Base-by-base conservation (phyloP, 2,329 filamentous ascomycete species). In the Colletotrichum truncatum region DNA sequence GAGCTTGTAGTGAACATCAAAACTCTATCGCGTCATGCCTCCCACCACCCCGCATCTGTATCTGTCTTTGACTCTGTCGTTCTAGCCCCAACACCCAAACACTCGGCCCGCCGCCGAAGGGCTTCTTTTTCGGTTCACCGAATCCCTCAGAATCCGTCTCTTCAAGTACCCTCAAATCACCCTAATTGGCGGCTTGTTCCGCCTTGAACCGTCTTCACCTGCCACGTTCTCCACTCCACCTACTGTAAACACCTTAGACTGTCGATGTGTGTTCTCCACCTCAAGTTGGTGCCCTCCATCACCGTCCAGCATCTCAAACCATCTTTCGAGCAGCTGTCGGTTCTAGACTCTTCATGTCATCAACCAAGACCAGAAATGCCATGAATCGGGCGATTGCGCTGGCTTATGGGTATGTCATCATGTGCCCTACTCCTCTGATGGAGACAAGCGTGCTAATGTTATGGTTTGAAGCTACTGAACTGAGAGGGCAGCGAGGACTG, bases 191-290 rank as follows among this genome's bases (percentile, higher is more conserved):
- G 14, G 48, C 39, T 64, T 43, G 3, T 26, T 28, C 32, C 34
- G 26, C 12, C 26, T 32, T 23, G 14, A 7, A 16, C 32, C 18
- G 48, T 41, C 61, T 10, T 58, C 56, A 60, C 48, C 32, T 61
- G 56, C 41, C 48, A 36, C 39, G 25, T 18, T 48, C 41, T 32
- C 41, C 56, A 55, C 48, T 21, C 32, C 11, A 38, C 36, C 21
- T 8, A 18, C 56, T 49, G 62, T 56, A 61, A 48, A 43, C 62
- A 55, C 56, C 55, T 48, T 55, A 43, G 56, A 54, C 43, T 45
- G 46, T 61, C 26, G 18, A 43, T 21, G 48, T 56, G 41, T 18
- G 34, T 61, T 6, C 32, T 7, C 26, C 41, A 12, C 48, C 39
- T n/a, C 45, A 21, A 16, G 36, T 14, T 45, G 30, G 59, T 28